Percentiles rank a stretch among this genome's conserved stretches.
phyloP scores from a whole-genome alignment of 2,329 filamentous ascomycete genomes.

The Nemania sp. region DNA sequence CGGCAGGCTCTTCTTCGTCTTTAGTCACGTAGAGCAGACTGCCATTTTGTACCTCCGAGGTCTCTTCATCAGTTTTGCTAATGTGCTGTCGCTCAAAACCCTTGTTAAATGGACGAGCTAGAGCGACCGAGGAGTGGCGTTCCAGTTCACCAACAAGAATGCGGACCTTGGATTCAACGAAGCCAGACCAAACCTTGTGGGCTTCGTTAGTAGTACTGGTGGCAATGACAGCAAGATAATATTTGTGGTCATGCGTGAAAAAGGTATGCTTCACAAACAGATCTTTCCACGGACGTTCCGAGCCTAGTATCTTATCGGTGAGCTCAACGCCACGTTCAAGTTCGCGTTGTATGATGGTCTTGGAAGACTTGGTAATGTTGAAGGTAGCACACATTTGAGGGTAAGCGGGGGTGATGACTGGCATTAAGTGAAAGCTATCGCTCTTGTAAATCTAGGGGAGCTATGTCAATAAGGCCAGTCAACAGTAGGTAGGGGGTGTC shows the following conservation, averaged over 20 bases:
- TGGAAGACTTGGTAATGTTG: slow-evolving; percentile 87
- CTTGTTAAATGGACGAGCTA: slow-evolving; percentile 92
- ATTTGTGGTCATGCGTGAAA: slow-evolving; percentile 91
- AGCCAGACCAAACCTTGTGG: slow-evolving; percentile 85
- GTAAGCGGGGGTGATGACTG: slow-evolving; percentile 96
- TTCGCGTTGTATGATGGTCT: slow-evolving; percentile 81
- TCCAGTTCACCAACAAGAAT: slow-evolving; percentile 84
- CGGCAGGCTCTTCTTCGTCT: slow-evolving; percentile 31
- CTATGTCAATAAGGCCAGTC: slow-evolving; percentile 32
- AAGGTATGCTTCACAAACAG: slow-evolving; percentile 90
- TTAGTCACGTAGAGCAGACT: slow-evolving; percentile 52
- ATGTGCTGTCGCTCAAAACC: slow-evolving; percentile 83
- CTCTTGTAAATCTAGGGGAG: slow-evolving; percentile 68
- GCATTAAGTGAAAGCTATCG: slow-evolving; percentile 91
- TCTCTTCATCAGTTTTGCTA: slow-evolving; percentile 60
- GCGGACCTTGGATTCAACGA: slow-evolving; percentile 91
- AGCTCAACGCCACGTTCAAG: slow-evolving; percentile 78
- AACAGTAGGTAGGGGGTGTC: not conserved
- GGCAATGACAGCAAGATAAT: slow-evolving; percentile 88
- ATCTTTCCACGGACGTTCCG: slow-evolving; percentile 80
- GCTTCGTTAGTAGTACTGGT: slow-evolving; percentile 82
- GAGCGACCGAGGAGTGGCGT: slow-evolving; percentile 74
- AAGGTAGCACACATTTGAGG: slow-evolving; percentile 98
- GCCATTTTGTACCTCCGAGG: slow-evolving; percentile 59
- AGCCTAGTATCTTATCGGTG: slow-evolving; percentile 76